Evolutionary conservation across 257 asterid genomes (phyloP).

Genomic region (Nicotiana sylvestris): DNA sequence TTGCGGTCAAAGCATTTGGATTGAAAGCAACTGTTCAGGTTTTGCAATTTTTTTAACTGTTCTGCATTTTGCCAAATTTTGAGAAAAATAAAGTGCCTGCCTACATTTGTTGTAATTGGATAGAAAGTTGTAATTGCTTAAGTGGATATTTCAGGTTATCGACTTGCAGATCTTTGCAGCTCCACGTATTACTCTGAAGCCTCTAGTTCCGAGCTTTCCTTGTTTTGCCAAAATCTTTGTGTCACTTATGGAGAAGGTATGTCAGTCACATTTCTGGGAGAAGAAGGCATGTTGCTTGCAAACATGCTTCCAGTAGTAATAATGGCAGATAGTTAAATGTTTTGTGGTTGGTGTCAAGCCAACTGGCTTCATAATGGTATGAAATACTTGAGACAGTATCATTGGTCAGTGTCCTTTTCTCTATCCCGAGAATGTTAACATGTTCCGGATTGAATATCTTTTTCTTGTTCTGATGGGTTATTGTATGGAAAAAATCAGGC

Average conservation of each 20-base stretch:
- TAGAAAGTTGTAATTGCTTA: neutral
- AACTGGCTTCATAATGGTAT: neutral
- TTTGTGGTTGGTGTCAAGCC: neutral
- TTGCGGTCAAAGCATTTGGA: conserved; percentile 80
- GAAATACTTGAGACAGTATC: neutral
- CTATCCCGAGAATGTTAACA: neutral
- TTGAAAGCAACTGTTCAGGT: conserved; percentile 92
- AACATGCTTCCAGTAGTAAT: neutral
- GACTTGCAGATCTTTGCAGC: conserved; percentile 91
- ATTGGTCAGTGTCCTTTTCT: neutral
- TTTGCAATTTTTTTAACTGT: conserved; percentile 9
- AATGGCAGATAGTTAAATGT: neutral
- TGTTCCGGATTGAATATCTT: neutral
- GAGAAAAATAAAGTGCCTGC: neutral
- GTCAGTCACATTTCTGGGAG: neutral
- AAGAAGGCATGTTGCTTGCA: neutral
- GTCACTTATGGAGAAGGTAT: conserved; percentile 71
- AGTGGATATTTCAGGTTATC: conserved; percentile 55
- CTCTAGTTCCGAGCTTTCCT: conserved; percentile 98
- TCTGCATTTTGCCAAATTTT: neutral
- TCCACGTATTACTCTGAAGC: conserved; percentile 97
- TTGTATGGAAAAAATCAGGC: neutral
- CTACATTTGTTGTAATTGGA: neutral
- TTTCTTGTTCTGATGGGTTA: neutral
- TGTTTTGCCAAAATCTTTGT: conserved; percentile 74